Conservation (phyloP, 352 stramenopile genomes). For the Globisporangium ultimum region DNA sequence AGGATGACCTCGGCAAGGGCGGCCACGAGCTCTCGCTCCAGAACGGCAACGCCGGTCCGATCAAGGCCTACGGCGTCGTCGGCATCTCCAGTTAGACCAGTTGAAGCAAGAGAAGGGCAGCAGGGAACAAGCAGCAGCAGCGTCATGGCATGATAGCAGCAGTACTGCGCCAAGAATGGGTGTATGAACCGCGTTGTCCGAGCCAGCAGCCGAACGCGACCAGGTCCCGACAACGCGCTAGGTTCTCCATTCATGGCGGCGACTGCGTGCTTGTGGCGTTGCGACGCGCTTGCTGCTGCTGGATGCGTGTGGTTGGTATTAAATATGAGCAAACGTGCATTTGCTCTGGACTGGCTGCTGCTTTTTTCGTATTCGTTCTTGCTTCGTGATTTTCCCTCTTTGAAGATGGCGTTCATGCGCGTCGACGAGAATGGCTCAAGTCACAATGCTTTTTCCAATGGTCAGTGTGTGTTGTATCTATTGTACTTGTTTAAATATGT, state of each 20-base stretch:
- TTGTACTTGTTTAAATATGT: too few relatives aligned
- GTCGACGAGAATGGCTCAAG: too few relatives aligned
- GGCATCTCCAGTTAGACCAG: constrained; percentile 83
- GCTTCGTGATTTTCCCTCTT: too few relatives aligned
- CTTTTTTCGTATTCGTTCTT: background rate
- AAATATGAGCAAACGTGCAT: background rate
- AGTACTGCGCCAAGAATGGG: background rate
- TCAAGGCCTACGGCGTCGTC: constrained; percentile 90
- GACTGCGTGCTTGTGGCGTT: background rate
- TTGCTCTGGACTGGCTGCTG: background rate
- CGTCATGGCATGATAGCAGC: background rate
- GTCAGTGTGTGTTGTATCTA: too few relatives aligned
- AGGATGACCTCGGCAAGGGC: constrained; percentile 96
- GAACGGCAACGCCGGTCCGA: constrained; percentile 94
- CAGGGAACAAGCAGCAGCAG: background rate
- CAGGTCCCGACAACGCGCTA: too few relatives aligned
- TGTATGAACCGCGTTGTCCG: too few relatives aligned
- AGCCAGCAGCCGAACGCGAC: too few relatives aligned
- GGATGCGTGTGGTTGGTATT: background rate
- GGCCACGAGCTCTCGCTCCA: constrained; percentile 95
- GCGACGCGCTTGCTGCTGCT: background rate
- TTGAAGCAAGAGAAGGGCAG: background rate
- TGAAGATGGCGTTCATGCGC: too few relatives aligned
- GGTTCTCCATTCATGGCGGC: too few relatives aligned
- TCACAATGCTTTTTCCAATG: too few relatives aligned